phyloP scores from a whole-genome alignment of 2,329 filamentous ascomycete species.

The Aureobasidium sp. region DNA sequence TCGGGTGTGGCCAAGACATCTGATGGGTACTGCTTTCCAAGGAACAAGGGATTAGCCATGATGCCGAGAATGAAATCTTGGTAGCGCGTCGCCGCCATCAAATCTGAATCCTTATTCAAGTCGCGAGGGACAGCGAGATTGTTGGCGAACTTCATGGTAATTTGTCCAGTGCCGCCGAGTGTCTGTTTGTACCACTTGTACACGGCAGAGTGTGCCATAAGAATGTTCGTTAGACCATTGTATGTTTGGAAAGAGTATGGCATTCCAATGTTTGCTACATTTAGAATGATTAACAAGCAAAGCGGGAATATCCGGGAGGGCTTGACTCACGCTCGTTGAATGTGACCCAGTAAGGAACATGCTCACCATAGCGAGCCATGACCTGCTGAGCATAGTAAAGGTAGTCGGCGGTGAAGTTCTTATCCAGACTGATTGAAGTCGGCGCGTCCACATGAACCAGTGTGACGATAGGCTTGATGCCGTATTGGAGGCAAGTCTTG shows the following conservation, averaged over 20 bases:
- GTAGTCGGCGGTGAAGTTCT: constrained; percentile 29
- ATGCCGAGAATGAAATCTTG: constrained; percentile 39
- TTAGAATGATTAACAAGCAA: too few relatives aligned
- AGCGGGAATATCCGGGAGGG: too few relatives aligned
- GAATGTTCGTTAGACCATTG: constrained; percentile 14
- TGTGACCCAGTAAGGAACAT: constrained; percentile 35
- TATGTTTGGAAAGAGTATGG: not conserved
- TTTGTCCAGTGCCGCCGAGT: constrained; percentile 44
- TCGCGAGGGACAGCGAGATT: constrained; percentile 33
- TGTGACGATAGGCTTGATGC: constrained; percentile 40
- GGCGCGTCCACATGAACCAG: constrained; percentile 39
- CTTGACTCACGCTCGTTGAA: constrained; percentile 1
- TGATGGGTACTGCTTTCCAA: constrained; percentile 44
- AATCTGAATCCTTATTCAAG: constrained; percentile 34
- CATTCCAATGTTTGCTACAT: constrained; percentile 30
- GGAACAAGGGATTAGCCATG: constrained; percentile 48
- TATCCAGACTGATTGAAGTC: constrained; percentile 25
- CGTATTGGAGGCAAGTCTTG: constrained; percentile 35
- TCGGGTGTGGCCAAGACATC: constrained; percentile 41
- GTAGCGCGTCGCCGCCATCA: constrained; percentile 42
- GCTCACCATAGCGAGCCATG: constrained; percentile 30
- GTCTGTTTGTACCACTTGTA: constrained; percentile 47
- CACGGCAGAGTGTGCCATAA: constrained; percentile 21
- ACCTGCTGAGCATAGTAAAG: constrained; percentile 31
- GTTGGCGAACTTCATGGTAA: constrained; percentile 45